Percentiles rank a stretch among this genome's conserved stretches.
Conservation (phyloP, 2,329 filamentous ascomycete genomes). For the Phaeosphaeria sp. region DNA sequence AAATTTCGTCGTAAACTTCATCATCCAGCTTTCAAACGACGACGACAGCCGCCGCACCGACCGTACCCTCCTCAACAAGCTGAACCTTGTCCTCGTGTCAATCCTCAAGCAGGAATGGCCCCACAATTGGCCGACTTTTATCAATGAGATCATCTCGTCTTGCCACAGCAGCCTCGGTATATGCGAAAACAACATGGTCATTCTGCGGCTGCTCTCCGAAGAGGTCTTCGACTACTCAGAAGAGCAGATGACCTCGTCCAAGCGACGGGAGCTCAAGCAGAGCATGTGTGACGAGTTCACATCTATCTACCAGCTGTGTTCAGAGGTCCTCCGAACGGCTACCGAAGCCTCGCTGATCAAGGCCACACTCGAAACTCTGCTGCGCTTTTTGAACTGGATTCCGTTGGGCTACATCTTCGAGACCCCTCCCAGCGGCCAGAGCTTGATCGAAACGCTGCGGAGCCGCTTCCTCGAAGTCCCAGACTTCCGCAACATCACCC, state of each 20-base stretch:
- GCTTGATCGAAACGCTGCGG: slow-evolving; percentile 89
- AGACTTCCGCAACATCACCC: slow-evolving; percentile 94
- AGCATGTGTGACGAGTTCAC: slow-evolving; percentile 99
- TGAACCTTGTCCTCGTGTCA: slow-evolving; percentile 95
- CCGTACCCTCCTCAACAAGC: slow-evolving; percentile 93
- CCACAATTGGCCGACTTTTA: slow-evolving; percentile 99
- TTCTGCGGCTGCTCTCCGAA: slow-evolving; percentile 91
- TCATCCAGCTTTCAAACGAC: slow-evolving; percentile 88
- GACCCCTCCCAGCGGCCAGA: slow-evolving; percentile 67
- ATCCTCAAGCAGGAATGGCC: slow-evolving; percentile 99
- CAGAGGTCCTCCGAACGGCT: slow-evolving; percentile 90
- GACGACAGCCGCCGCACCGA: slow-evolving; percentile 87
- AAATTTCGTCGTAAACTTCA: slow-evolving; percentile 99
- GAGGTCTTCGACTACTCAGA: slow-evolving; percentile 99
- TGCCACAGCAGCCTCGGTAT: slow-evolving; percentile 95
- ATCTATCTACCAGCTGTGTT: slow-evolving; percentile 96
- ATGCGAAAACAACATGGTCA: slow-evolving; percentile 99
- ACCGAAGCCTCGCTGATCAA: slow-evolving; percentile 89
- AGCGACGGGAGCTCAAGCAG: slow-evolving; percentile 95
- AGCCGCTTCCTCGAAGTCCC: slow-evolving; percentile 91
- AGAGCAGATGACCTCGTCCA: slow-evolving; percentile 98
- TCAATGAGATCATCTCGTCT: slow-evolving; percentile 98
- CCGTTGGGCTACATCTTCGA: slow-evolving; percentile 98
- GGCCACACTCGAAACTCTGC: slow-evolving; percentile 92
- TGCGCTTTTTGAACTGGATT: slow-evolving; percentile 99